Evolutionary conservation across 345 rosid species (phyloP).

Genomic region (Moricandia moricandioides): DNA sequence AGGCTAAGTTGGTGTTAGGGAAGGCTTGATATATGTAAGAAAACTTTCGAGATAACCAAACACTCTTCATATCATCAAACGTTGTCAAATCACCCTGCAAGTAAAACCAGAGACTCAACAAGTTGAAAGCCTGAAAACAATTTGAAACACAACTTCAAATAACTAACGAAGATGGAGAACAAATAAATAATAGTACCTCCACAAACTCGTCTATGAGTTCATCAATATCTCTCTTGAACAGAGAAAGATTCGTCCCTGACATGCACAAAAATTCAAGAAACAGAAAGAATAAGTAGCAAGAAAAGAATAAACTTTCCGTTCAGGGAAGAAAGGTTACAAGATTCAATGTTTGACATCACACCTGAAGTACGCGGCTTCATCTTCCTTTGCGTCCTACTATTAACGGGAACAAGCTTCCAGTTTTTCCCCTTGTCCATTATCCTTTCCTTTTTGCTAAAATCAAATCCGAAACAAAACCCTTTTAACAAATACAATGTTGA

Average conservation of each 20-base stretch:
- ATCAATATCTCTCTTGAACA: conserved; percentile 62
- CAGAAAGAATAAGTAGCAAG: background rate
- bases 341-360: background rate
- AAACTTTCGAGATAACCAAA: conserved; percentile 61
- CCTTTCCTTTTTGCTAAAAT: too few species aligned
- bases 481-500: background rate
- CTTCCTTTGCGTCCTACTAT: background rate
- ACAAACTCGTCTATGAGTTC: conserved; percentile 54
- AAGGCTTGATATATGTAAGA: conserved; percentile 57
- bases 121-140: background rate
- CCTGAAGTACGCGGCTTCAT: background rate
- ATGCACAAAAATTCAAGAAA: background rate
- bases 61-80: conserved; percentile 58
- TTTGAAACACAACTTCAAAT: background rate
- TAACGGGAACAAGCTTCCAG: background rate
- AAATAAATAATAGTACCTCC: conserved; percentile 32
- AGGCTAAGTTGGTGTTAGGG: conserved; percentile 47
- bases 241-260: conserved; percentile 43
- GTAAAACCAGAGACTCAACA: conserved; percentile 3
- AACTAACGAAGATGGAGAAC: background rate
- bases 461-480: too few species aligned
- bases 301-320: background rate
- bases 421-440: background rate
- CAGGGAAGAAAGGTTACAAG: background rate
- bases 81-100: conserved; percentile 44